Evolutionary conservation across 2,329 filamentous ascomycete species (phyloP), one percentile per base, ranked within the genome.

Genomic region (Cercospora zeae-maydis): DNA sequence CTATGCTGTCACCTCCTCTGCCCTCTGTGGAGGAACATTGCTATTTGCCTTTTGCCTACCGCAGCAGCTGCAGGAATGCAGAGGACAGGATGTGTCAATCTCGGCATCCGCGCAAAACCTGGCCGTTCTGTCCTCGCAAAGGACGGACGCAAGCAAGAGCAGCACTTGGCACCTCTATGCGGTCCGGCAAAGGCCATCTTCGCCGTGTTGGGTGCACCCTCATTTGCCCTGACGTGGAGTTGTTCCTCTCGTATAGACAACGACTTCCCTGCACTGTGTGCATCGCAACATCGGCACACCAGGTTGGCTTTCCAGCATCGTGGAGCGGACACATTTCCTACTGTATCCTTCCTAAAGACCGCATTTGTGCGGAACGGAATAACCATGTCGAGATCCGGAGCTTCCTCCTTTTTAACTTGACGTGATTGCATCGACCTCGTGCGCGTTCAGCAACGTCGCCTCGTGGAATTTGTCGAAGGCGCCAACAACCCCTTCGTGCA

Each of bases 21-120:
- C 16, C 27, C 11, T 19, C 31, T 14, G 27, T 53, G n/a, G 21
- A 53, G 27, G 49, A 30, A 21, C 49, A 53, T 53, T 53, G 49
- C 49, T 53, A 11, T 34, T 21, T 34, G 49, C 49, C 14, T 53
- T 21, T 33, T 14, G 27, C 21, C 42, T 49, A 27, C 42, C 21
- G 14, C 42, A 21, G 42, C 31, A 21, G 14, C 27, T 53, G 49
- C 49, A 34, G 49, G 14, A 33, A 6, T 53, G 16, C 49, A 53
- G 49, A 53, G 31, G n/a, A 53, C 49, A 52, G 49, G 49, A 16
- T 52, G 49, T 53, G 49, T 34, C 49, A 33, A 53, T 53, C 49
- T 53, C 42, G 30, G 49, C 49, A 21, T 14, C 30, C 49, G 49
- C 27, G n/a, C 16, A 16, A 31, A n/a, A 53, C 34, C 49, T 53